Evolutionary conservation across 768 basidiomycete species (phyloP).

Genomic region (Auriculariales sp.): DNA sequence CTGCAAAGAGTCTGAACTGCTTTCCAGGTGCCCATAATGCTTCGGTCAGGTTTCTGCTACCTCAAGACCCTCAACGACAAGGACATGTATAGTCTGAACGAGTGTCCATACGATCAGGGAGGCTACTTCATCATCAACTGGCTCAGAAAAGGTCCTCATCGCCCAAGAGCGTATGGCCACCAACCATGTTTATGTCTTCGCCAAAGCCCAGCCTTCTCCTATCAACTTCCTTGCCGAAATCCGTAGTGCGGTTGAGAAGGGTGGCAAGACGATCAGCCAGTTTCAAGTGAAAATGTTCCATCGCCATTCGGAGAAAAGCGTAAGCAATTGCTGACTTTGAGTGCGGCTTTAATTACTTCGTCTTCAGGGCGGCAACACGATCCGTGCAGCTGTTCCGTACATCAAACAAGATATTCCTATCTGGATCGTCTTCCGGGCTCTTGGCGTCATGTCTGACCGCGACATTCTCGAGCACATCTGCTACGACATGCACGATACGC

Average conservation of each 20-base stretch:
- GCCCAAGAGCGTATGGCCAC: slow-evolving; percentile 99
- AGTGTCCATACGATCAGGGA: slow-evolving; percentile 97
- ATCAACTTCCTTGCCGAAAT: slow-evolving; percentile 95
- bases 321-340: slow-evolving; percentile 30
- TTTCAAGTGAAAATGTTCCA: slow-evolving; percentile 98
- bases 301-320: slow-evolving; percentile 74
- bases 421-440: slow-evolving; percentile 95
- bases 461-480: slow-evolving; percentile 98
- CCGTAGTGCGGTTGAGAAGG: slow-evolving; percentile 92
- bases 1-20: too few species aligned
- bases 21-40: slow-evolving; percentile 88
- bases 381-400: slow-evolving; percentile 95
- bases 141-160: slow-evolving; percentile 98
- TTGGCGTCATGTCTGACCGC: slow-evolving; percentile 93
- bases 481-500: slow-evolving; percentile 90
- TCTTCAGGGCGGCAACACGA: slow-evolving; percentile 68
- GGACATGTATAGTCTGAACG: slow-evolving; percentile 82
- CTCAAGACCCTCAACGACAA: slow-evolving; percentile 64
- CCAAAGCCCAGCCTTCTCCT: slow-evolving; percentile 92
- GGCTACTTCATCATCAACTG: slow-evolving; percentile 99
- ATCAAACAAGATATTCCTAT: slow-evolving; percentile 98
- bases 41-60: slow-evolving; percentile 90
- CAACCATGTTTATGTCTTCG: slow-evolving; percentile 98
- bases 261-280: slow-evolving; percentile 94
- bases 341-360: neutral